Evolutionary conservation across 176 grass and related monocot species (phyloP).

Genomic region (Aechmea fasciata): DNA sequence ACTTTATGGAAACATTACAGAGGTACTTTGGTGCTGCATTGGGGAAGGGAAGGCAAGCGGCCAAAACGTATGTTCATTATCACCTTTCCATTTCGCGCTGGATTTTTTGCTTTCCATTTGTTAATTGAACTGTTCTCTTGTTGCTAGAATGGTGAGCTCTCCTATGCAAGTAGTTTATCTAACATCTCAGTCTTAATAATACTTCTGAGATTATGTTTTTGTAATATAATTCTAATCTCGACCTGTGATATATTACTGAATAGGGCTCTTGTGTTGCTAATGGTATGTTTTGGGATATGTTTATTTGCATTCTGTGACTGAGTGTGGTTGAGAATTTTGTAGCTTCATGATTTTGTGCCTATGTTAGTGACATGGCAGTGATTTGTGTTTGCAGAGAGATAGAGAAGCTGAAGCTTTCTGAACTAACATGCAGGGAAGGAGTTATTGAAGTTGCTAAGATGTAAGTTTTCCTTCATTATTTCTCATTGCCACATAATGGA

Average conservation of each 20-base stretch:
- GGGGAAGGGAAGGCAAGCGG: constrained; percentile 78
- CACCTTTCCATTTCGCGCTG: not conserved
- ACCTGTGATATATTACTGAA: no score
- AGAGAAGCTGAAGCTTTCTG: constrained; percentile 89
- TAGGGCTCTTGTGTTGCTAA: no score
- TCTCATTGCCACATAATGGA: not conserved
- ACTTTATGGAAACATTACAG: constrained; percentile 31
- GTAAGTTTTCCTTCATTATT: constrained; percentile 28
- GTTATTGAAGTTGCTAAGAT: constrained; percentile 85
- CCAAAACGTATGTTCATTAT: constrained; percentile 56
- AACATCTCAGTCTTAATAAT: not conserved
- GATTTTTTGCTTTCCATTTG: constrained; percentile 3
- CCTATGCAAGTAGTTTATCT: not conserved
- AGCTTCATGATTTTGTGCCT: not conserved
- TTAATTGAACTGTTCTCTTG: not conserved
- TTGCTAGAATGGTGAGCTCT: not conserved
- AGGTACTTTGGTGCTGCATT: constrained; percentile 74
- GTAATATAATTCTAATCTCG: no score
- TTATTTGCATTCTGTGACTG: not conserved
- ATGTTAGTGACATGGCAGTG: not conserved
- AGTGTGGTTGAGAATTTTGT: not conserved
- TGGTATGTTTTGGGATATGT: no score
- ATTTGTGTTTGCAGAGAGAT: constrained; percentile 48
- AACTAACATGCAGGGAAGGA: constrained; percentile 78
- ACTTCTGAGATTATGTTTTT: no score